These are phyloP conservation scores for Phalaenopsis aphrodite DNA, from an alignment of 106 monocot genomes.

Conservation along the genomic window DNA sequence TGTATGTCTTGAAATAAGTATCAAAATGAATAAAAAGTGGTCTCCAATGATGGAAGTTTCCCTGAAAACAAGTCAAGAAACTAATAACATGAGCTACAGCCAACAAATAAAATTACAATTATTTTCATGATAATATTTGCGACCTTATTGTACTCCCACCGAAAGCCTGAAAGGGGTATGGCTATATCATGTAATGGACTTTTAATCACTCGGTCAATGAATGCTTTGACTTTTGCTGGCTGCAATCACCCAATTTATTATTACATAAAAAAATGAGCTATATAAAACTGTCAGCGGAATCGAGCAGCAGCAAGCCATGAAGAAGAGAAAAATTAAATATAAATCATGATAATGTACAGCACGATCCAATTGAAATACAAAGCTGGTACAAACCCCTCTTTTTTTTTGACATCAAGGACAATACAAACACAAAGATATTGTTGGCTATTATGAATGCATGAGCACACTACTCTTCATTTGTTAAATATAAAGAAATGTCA, in stretches of 20 bases:
- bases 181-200: constrained; percentile 91
- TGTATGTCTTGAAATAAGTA: constrained; percentile 85
- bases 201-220: constrained; percentile 95
- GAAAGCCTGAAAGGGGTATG: constrained; percentile 95
- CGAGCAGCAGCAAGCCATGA: neutral
- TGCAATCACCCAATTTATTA: constrained; percentile 38
- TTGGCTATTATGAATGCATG: neutral
- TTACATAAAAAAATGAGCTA: neutral
- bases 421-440: neutral
- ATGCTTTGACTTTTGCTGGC: constrained; percentile 85
- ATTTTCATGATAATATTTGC: neutral
- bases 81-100: neutral
- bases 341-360: neutral
- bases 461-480: neutral
- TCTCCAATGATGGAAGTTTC: constrained; percentile 98
- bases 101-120: neutral
- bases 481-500: too few relatives aligned
- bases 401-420: neutral
- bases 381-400: too few relatives aligned
- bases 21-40: constrained; percentile 97
- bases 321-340: neutral
- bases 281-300: neutral
- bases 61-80: constrained; percentile 41
- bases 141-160: constrained; percentile 97
- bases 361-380: neutral